Conservation (phyloP, 306 rosid species). For the Ceratonia siliqua region DNA sequence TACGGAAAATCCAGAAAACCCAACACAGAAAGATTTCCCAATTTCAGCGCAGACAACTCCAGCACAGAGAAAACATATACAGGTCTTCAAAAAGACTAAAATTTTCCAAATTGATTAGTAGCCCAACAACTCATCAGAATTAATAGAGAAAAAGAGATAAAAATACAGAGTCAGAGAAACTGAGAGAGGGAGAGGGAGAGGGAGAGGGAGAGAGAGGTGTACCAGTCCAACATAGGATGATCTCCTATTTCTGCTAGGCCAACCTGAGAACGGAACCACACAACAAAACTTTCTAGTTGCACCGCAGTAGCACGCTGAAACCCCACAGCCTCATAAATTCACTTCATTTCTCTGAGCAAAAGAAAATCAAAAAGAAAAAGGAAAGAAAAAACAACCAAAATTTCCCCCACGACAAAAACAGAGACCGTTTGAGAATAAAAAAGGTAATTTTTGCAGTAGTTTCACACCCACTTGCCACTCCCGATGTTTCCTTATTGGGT, state of each 20-base stretch:
- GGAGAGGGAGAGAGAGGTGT: conserved; percentile 40
- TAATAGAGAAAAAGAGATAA: not conserved
- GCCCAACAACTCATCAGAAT: conserved; percentile 26
- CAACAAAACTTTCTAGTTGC: conserved; percentile 45
- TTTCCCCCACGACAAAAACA: conserved; percentile 43
- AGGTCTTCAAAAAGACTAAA: conserved; percentile 38
- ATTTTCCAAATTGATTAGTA: conserved; percentile 35
- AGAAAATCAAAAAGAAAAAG: conserved; percentile 14
- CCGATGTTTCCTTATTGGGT: conserved; percentile 19
- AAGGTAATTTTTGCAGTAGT: not conserved
- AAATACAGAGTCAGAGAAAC: conserved; percentile 2
- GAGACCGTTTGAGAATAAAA: conserved; percentile 20
- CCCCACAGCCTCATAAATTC: conserved; percentile 70
- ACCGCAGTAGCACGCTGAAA: conserved; percentile 47
- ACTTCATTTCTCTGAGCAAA: conserved; percentile 30
- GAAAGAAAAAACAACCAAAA: conserved; percentile 29
- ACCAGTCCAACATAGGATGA: conserved; percentile 50
- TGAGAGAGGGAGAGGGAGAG: conserved; percentile 4
- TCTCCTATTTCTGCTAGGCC: conserved; percentile 53
- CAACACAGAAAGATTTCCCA: conserved; percentile 32
- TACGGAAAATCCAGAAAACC: conserved; percentile 9
- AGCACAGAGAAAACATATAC: conserved; percentile 30
- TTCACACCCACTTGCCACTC: not conserved
- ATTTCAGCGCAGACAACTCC: conserved; percentile 7
- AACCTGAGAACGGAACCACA: conserved; percentile 63